Evolutionary conservation across 306 rosid species (phyloP), one percentile per base, ranked within the genome.

Genomic region (Citrullus colocynthis): DNA sequence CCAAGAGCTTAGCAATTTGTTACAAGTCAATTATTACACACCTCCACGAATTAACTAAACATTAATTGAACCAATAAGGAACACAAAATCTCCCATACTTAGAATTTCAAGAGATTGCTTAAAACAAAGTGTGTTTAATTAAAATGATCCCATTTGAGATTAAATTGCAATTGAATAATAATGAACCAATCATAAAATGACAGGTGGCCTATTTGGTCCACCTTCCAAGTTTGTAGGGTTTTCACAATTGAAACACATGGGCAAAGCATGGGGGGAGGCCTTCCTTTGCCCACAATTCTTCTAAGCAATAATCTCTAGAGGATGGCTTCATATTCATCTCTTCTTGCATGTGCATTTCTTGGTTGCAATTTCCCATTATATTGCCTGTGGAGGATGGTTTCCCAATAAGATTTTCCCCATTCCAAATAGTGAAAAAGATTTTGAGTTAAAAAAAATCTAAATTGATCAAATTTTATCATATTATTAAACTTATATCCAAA

Each of bases 211-310:
- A 45, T 21, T 44, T 6, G 56, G 6, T 20, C 75, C 75, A 20
- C 55, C 55, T 42, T 45, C 55, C 56, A 71, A 71, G 76, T 45
- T 71, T 48, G 39, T 28, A 44, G 58, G 58, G 15, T 71, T 48
- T 45, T 48, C 6, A 45, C 55, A 44, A 45, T 42, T 44, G 51
- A 42, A 70, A 72, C 76, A 72, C 77, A 51, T 73, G 77, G 61
- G 24, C 77, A 49, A 71, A 51, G 62, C 20, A 73, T 73, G 77
- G 77, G 61, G 61, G 76, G 11, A 7, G 24, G 76, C 59, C 42
- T 72, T 72, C 76, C 76, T 72, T 72, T 72, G 58, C 76, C 76
- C 60, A 72, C 76, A 72, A 72, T 48, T 72, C 59, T 45, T 67
- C 57, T 45, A 71, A 69, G 36, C 54, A 48, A 48, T 48, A 48